Evolutionary conservation across 495 filamentous ascomycete genomes (phyloP).

Genomic region (Bacidia gigantensis): DNA sequence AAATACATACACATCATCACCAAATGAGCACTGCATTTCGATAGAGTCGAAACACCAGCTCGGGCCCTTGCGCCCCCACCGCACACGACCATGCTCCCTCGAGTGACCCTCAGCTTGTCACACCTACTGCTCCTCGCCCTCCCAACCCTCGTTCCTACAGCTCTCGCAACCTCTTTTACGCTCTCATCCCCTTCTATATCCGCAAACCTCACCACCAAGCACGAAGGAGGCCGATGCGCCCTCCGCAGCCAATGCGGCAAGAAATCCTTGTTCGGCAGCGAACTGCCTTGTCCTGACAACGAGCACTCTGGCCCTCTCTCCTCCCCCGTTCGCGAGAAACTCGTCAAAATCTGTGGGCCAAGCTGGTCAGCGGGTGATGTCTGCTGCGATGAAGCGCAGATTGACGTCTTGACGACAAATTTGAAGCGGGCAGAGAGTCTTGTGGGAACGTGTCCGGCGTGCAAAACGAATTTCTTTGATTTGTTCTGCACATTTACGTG

Average conservation of each 20-base stretch:
- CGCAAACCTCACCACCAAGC: slow-evolving; percentile 38
- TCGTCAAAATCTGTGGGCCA: slow-evolving; percentile 73
- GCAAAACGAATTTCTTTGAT: slow-evolving; percentile 94
- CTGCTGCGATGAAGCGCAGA: slow-evolving; percentile 58
- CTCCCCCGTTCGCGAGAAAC: slow-evolving; percentile 41
- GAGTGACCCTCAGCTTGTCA: too few relatives aligned
- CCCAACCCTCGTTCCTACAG: neutral
- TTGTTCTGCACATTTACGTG: slow-evolving; percentile 96
- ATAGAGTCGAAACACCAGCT: neutral
- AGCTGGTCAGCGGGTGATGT: slow-evolving; percentile 73
- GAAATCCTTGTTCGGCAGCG: slow-evolving; percentile 69
- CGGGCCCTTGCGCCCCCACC: neutral
- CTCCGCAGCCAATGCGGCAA: slow-evolving; percentile 85
- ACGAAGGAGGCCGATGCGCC: slow-evolving; percentile 82
- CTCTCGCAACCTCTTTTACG: neutral
- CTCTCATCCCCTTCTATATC: neutral
- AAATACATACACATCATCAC: neutral
- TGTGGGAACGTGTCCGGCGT: slow-evolving; percentile 86
- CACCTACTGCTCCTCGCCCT: neutral
- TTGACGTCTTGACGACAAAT: slow-evolving; percentile 64
- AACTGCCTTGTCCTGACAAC: slow-evolving; percentile 93
- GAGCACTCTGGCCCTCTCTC: slow-evolving; percentile 58
- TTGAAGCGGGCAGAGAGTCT: slow-evolving; percentile 76
- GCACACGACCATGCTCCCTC: neutral
- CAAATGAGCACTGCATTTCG: neutral